A percentile compares a stretch with the other conserved stretches of the same genome.
Conservation (phyloP, 805 yeast species). For the Yamadazyma endophytica region DNA sequence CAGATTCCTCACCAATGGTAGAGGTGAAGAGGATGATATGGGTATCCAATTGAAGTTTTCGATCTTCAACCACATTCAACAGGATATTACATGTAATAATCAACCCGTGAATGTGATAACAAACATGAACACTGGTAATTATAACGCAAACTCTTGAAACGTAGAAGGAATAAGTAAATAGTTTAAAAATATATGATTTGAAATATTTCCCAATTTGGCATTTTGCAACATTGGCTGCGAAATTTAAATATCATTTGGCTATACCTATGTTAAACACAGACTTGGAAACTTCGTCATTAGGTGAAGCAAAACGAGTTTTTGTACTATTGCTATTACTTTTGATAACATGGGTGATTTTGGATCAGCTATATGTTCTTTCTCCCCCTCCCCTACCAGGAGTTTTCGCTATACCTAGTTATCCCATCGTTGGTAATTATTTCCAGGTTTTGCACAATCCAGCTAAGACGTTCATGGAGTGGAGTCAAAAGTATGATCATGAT, state of each 20-base stretch:
- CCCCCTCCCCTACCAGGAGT: too few relatives aligned
- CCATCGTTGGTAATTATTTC: conserved; percentile 49
- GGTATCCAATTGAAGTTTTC: conserved; percentile 70
- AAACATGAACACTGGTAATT: conserved; percentile 12
- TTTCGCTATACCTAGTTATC: conserved; percentile 43
- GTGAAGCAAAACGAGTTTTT: too few relatives aligned
- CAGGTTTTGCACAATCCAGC: conserved; percentile 50
- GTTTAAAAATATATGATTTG: too few relatives aligned
- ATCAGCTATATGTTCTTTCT: conserved; percentile 22
- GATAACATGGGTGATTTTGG: conserved; percentile 5
- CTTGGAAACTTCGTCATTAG: too few relatives aligned
- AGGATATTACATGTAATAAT: conserved; percentile 7
- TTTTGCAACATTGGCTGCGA: not conserved
- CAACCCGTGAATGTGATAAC: conserved; percentile 9
- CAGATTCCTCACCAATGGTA: conserved; percentile 73
- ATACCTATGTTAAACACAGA: too few relatives aligned
- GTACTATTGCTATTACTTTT: too few relatives aligned
- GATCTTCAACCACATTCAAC: conserved; percentile 6
- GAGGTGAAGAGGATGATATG: conserved; percentile 64
- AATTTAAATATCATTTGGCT: too few relatives aligned
- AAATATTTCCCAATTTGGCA: too few relatives aligned
- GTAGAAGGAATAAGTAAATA: too few relatives aligned
- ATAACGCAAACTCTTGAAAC: too few relatives aligned
- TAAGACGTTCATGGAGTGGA: conserved; percentile 42
- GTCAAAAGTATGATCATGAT: conserved; percentile 30